Percentiles rank a stretch among this genome's conserved stretches.
Conservation (phyloP, 768 basidiomycete species). For the Rhizopogon vulgaris region DNA sequence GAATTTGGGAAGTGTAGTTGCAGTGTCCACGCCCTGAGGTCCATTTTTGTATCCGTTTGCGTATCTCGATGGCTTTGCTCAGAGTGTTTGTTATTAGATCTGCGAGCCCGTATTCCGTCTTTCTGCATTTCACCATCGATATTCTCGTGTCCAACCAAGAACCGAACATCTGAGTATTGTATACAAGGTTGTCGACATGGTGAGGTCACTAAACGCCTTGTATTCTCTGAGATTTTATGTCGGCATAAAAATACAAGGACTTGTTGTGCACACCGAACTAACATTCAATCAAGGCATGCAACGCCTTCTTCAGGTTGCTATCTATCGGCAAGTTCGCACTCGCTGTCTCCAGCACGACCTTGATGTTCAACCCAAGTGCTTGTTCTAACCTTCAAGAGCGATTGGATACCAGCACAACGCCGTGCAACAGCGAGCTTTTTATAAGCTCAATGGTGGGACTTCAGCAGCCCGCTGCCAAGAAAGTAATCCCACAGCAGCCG, state of each 20-base stretch:
- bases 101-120: background rate
- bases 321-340: background rate
- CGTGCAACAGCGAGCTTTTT: conserved; percentile 7
- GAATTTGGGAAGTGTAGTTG: conserved; percentile 26
- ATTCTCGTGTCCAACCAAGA: background rate
- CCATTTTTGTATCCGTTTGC: background rate
- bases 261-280: conserved; percentile 13
- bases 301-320: conserved; percentile 2
- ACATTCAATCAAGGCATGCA: background rate
- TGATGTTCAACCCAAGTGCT: conserved; percentile 7
- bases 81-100: conserved; percentile 1
- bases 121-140: background rate
- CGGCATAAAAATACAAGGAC: conserved; percentile 15
- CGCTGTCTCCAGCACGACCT: conserved; percentile 19
- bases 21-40: conserved; percentile 10
- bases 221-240: background rate
- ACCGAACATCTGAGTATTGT: background rate
- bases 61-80: background rate
- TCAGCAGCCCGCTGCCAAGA: conserved; percentile 17
- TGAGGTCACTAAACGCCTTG: background rate
- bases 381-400: conserved; percentile 17
- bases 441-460: conserved; percentile 16
- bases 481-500: conserved; percentile 16
- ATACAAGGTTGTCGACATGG: background rate
- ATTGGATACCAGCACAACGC: conserved; percentile 9